Evolutionary conservation across 495 filamentous ascomycete genomes (phyloP), one percentile per base, ranked within the genome.

Genomic region (Xylona heveae): DNA sequence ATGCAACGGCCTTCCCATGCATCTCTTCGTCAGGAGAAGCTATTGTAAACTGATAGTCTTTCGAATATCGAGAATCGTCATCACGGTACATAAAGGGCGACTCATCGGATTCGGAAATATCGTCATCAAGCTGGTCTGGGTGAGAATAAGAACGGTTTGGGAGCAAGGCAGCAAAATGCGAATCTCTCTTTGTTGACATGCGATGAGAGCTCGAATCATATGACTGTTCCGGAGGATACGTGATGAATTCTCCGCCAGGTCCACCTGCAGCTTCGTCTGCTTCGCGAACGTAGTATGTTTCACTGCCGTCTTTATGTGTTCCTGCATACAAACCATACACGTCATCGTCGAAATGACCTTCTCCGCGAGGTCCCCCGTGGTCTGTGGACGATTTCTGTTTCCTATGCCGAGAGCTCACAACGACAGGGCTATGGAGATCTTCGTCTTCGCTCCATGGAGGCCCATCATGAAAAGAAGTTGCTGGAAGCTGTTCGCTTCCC

Each of bases 401-500:
- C 16, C 19, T 75, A 49, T 90, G 80, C 16, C 78, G 63, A 6
- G 73, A 68, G 35, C 68, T 74, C 9, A 76, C 62, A 30, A 78
- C 68, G 3, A 93, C 78, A 5, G 85, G 85, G 44, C 80, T 90
- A 44, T 91, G 81, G 28, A 95, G 54, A 52, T 95, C 85, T 44
- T 93, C 84, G 51, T 95, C 85, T 51, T 95, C 85, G 51, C 78
- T 90, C 61, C 79, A 95, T n/a, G 85, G 85, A 4, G 85, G 85
- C 2, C 85, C 88, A 50, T 91, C 85, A 8, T 64, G 73, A 47
- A 92, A 90, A 10, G 80, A 72, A 47, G 90, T 84, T 10, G 78
- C 69, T 8, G 88, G 76, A 18, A 91, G 55, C 42, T 84, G 72
- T 25, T 61, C 74, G 44, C 25, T 53, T 48, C n/a, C 51, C 49